phyloP scores from a whole-genome alignment of 352 stramenopile genomes.

The Halophytophthora polymorphica region DNA sequence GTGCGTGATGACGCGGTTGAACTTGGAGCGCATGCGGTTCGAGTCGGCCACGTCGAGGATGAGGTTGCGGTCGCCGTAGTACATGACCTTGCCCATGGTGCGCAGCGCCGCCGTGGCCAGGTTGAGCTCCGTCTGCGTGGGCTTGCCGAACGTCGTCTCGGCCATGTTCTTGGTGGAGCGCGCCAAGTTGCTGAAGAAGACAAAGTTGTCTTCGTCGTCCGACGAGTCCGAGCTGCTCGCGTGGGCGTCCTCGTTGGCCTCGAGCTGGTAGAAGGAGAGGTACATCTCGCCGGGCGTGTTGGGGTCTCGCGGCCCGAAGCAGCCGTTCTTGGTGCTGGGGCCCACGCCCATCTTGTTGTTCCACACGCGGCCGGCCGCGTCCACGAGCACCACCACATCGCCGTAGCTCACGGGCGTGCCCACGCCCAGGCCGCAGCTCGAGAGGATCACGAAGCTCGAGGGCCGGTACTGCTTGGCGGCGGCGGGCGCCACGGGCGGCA shows the following conservation, averaged over 20 bases:
- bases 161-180: conserved; percentile 61
- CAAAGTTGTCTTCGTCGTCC: conserved; percentile 57
- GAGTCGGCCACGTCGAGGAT: conserved; percentile 81
- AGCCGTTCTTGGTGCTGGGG: conserved; percentile 74
- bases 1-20: conserved; percentile 82
- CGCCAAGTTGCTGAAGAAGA: conserved; percentile 62
- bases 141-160: conserved; percentile 65
- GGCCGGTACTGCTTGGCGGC: conserved; percentile 38
- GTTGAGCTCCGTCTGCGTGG: conserved; percentile 52
- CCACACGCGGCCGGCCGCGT: conserved; percentile 63
- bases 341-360: conserved; percentile 86
- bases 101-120: conserved; percentile 45
- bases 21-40: conserved; percentile 77
- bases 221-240: conserved; percentile 53
- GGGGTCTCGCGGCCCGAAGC: conserved; percentile 67
- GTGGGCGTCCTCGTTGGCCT: conserved; percentile 29
- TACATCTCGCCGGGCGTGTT: conserved; percentile 80
- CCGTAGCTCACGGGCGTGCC: conserved; percentile 77
- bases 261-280: conserved; percentile 69
- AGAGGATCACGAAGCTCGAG: conserved; percentile 68
- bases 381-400: conserved; percentile 78
- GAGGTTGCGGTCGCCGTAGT: conserved; percentile 75
- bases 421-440: conserved; percentile 45
- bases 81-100: conserved; percentile 68
- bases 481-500: conserved; percentile 46